Base-by-base conservation (phyloP, 768 basidiomycete species). In the Exidia glandulosa region DNA sequence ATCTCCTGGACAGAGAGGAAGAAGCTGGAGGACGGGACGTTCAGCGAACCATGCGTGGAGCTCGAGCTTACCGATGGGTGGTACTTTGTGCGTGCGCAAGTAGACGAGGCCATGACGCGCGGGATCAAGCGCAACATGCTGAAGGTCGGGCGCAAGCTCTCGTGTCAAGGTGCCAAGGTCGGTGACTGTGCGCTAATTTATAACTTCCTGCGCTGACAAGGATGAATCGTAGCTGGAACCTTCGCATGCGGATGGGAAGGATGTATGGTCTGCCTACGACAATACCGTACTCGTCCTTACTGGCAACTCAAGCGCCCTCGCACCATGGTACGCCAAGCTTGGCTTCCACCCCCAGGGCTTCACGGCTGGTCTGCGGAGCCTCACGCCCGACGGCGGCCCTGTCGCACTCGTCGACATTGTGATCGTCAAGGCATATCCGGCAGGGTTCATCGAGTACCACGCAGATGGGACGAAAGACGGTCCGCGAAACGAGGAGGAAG, bases 61-160 rank as follows among this genome's bases (percentile, higher is more conserved):
- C 72, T 99, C 5, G 96, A 97, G 71, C 74, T 98, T n/a, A 94
- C 93, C 0, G 96, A 99, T 68, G 96, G 96, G 14, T 99, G 96
- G 96, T 99, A 99, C 66, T 76, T 85, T 31, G 76, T 98, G 6
- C 82, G 84, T 14, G 89, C 92, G 0, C 78, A 78, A 52, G 76
- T 90, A 13, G 96, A 98, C 70, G 72, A 74, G 23, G 81, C 88
- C 2, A 75, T 99, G 25, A 78, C 78, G 2, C 79, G 87, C 48
- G 94, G 90, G 2, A 72, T 88, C 9, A 75, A 76, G 52, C 79
- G 78, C 29, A 86, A 88, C 0, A 75, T 79, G 52, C 79, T 99
- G 52, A 74, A 76, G 41, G 74, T 88, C 4, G 96, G 96, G 2
- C 79, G 85, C 63, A 99, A 99, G 75, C 77, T 99, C 23, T 85